These are phyloP conservation scores for Gryganskiella cystojenkinii DNA, from an alignment of 192 early-diverging fungal species.

Conservation along the genomic window DNA sequence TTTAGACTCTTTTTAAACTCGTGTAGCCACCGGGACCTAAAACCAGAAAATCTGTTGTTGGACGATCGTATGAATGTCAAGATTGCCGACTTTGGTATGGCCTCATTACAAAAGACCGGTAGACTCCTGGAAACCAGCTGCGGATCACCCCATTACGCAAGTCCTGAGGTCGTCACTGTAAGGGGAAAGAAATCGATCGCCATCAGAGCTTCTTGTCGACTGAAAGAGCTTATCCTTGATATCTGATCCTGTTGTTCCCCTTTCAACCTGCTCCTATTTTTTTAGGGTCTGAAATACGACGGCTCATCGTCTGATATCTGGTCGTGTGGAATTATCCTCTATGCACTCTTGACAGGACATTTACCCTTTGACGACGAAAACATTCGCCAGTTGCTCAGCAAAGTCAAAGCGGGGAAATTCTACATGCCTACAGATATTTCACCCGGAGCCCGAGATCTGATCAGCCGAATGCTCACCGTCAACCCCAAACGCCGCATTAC, in stretches of 20 bases:
- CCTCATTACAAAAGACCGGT: conserved; percentile 58
- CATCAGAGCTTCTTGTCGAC: too few species aligned
- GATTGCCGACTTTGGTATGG: conserved; percentile 75
- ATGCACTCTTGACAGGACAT: conserved; percentile 76
- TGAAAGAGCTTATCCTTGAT: too few species aligned
- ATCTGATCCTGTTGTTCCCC: too few species aligned
- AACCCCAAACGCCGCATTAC: conserved; percentile 58
- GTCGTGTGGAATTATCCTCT: conserved; percentile 84
- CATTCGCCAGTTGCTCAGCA: conserved; percentile 43
- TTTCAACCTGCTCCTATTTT: conserved; percentile 1
- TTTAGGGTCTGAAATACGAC: conserved; percentile 72
- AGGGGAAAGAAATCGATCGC: too few species aligned
- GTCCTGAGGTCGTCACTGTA: conserved; percentile 71
- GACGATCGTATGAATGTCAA: conserved; percentile 63
- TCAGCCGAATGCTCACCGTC: conserved; percentile 60
- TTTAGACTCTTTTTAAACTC: too few species aligned
- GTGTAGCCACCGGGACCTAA: conserved; percentile 75
- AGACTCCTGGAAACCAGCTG: conserved; percentile 68
- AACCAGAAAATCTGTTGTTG: conserved; percentile 68
- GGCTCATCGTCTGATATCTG: conserved; percentile 81
- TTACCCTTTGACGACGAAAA: conserved; percentile 76
- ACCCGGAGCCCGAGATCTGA: conserved; percentile 57
- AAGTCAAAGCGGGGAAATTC: conserved; percentile 62
- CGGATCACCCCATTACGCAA: conserved; percentile 80
- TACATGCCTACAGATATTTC: conserved; percentile 64